Evolutionary conservation across 352 stramenopile species (phyloP).

Genomic region (Globisporangium solare): DNA sequence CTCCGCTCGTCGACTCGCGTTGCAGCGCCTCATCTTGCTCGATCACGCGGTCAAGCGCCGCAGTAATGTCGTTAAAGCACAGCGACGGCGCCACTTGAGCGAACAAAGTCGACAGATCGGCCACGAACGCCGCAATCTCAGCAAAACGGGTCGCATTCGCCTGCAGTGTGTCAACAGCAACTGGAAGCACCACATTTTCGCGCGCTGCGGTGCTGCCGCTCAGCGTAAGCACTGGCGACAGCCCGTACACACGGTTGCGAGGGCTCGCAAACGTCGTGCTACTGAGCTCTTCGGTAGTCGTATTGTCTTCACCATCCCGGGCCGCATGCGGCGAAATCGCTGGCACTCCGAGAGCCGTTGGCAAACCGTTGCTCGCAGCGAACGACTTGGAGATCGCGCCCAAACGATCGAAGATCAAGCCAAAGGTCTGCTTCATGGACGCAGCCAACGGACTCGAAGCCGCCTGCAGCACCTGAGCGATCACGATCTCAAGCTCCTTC

Average conservation of each 20-base stretch:
- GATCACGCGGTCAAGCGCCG: conserved; percentile 23
- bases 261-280: conserved; percentile 48
- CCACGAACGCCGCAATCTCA: conserved; percentile 27
- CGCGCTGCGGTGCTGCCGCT: neutral
- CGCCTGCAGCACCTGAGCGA: conserved; percentile 42
- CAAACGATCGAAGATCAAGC: conserved; percentile 28
- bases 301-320: conserved; percentile 35
- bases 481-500: conserved; percentile 62
- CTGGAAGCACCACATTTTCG: conserved; percentile 16
- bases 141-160: conserved; percentile 29
- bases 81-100: conserved; percentile 19
- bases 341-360: conserved; percentile 45
- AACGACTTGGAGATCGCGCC: conserved; percentile 29
- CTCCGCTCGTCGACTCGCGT: neutral
- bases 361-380: conserved; percentile 16
- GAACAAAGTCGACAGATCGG: conserved; percentile 25
- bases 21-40: conserved; percentile 32
- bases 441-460: conserved; percentile 10
- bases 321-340: conserved; percentile 43
- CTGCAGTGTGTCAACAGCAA: conserved; percentile 23
- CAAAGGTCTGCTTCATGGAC: conserved; percentile 13
- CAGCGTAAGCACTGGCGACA: conserved; percentile 47
- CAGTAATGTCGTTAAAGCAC: conserved; percentile 32
- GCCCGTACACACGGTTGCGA: conserved; percentile 51
- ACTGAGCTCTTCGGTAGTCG: conserved; percentile 25